Percentiles rank a stretch among this genome's conserved stretches.
phyloP scores from a whole-genome alignment of 2,329 filamentous ascomycete species.

The Xylaria polymorpha region DNA sequence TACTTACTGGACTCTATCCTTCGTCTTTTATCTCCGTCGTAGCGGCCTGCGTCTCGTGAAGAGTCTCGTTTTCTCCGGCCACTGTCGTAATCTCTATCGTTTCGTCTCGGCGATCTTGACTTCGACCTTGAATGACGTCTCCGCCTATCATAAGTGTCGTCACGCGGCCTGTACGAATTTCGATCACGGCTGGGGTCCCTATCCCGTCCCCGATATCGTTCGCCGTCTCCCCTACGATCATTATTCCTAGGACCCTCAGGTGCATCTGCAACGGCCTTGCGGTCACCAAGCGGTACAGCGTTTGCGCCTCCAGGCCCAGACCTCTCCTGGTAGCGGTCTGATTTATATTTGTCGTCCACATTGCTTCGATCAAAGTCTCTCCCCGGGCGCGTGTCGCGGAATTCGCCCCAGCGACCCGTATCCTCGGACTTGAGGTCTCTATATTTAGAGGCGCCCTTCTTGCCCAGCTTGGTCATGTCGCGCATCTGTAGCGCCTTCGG shows the following conservation, averaged over 20 bases:
- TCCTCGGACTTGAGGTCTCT: conserved; percentile 89
- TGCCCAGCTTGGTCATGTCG: conserved; percentile 93
- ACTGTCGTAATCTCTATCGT: conserved; percentile 58
- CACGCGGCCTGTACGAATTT: conserved; percentile 49
- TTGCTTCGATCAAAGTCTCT: conserved; percentile 57
- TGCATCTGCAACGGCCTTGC: conserved; percentile 55
- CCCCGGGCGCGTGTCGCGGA: conserved; percentile 61
- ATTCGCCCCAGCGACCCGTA: conserved; percentile 85
- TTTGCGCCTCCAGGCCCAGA: conserved; percentile 72
- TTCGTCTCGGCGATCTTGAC: conserved; percentile 64
- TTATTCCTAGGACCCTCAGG: conserved; percentile 56
- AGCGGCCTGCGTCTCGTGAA: conserved; percentile 64
- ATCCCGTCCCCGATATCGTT: conserved; percentile 43
- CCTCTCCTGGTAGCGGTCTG: conserved; percentile 66
- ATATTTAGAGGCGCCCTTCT: conserved; percentile 91
- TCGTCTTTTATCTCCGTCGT: conserved; percentile 70
- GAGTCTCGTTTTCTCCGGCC: conserved; percentile 68
- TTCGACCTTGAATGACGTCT: conserved; percentile 60
- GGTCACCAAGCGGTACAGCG: conserved; percentile 74
- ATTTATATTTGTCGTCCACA: conserved; percentile 74
- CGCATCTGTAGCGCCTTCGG: conserved; percentile 93
- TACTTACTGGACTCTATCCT: conserved; percentile 61
- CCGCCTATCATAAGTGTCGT: conserved; percentile 50
- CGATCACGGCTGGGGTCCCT: conserved; percentile 49
- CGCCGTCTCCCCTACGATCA: conserved; percentile 43